Conservation (phyloP, 2,329 filamentous ascomycete genomes). For the Colletotrichum sp. region DNA sequence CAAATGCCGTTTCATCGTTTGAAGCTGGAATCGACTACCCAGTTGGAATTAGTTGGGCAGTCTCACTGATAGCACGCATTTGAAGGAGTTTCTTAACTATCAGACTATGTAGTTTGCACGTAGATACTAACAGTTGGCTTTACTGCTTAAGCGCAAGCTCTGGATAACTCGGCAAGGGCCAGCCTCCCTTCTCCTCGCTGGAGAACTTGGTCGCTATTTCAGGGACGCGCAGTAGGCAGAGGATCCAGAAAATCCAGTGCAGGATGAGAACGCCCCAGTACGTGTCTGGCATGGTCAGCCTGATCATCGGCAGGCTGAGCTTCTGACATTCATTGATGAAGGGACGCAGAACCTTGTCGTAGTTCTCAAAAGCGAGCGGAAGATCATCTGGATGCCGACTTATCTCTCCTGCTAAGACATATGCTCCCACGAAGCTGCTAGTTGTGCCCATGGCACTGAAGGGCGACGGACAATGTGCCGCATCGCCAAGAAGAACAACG, state of each 20-base stretch:
- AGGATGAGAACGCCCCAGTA: not conserved
- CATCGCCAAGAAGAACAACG: conserved; percentile 52
- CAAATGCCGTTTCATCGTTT: not conserved
- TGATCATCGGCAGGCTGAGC: not conserved
- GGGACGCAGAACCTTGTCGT: conserved; percentile 7
- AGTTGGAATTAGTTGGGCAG: not conserved
- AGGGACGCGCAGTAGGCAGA: conserved; percentile 1
- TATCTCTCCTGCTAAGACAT: conserved; percentile 57
- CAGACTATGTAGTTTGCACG: too few relatives aligned
- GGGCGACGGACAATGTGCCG: conserved; percentile 48
- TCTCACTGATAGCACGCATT: not conserved
- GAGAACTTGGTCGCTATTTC: not conserved
- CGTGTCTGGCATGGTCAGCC: not conserved
- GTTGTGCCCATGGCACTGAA: conserved; percentile 51
- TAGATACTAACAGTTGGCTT: not conserved
- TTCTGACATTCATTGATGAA: conserved; percentile 8
- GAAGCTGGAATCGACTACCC: not conserved
- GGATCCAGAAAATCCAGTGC: conserved; percentile 6
- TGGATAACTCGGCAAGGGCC: not conserved
- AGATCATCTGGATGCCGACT: conserved; percentile 10
- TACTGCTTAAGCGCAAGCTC: not conserved
- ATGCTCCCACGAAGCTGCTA: conserved; percentile 47
- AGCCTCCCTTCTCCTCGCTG: not conserved
- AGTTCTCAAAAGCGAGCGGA: not conserved
- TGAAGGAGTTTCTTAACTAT: not conserved